Evolutionary conservation across 306 rosid species (phyloP).

Genomic region (Lathyrus oleraceus): DNA sequence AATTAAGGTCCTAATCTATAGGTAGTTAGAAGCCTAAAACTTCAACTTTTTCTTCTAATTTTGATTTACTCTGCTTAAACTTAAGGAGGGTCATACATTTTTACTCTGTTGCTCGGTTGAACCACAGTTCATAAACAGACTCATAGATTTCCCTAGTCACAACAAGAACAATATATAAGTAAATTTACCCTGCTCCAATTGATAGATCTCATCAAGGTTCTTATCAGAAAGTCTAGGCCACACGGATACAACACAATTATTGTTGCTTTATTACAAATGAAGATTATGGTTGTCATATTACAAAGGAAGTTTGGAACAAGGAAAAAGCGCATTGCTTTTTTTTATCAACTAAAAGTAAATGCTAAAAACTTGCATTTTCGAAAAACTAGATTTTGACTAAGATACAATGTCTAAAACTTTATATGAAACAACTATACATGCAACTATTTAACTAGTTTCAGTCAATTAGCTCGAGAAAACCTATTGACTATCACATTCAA

Average conservation of each 20-base stretch:
- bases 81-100: not conserved
- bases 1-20: conserved; percentile 76
- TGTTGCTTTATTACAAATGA: not conserved
- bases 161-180: too few relatives aligned
- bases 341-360: conserved; percentile 19
- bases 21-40: conserved; percentile 51
- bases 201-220: too few relatives aligned
- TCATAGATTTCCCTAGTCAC: too few relatives aligned
- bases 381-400: not conserved
- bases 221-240: not conserved
- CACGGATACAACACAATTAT: not conserved
- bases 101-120: not conserved
- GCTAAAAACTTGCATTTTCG: not conserved
- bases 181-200: too few relatives aligned
- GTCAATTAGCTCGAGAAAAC: not conserved
- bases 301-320: not conserved
- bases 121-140: too few relatives aligned
- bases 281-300: not conserved
- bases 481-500: conserved; percentile 42
- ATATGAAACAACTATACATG: conserved; percentile 25
- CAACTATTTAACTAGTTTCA: conserved; percentile 1
- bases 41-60: not conserved
- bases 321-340: conserved; percentile 6
- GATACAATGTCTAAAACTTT: conserved; percentile 22
- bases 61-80: not conserved